Percentiles rank a stretch among this genome's conserved stretches.
Conservation (phyloP, 768 basidiomycete genomes). For the Pluteus cervinus region DNA sequence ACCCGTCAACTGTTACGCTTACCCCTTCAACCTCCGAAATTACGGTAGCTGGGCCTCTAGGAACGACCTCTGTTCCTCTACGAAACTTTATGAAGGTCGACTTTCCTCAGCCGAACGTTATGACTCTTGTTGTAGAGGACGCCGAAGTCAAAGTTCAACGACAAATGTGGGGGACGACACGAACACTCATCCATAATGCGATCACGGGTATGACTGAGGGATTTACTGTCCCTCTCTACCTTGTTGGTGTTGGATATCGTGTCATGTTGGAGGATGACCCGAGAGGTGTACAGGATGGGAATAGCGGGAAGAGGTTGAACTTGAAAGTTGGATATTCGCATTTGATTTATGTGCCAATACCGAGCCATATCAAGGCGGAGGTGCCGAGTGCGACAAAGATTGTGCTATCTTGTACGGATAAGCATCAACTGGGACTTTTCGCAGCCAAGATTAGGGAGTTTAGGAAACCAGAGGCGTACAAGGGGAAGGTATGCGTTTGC, state of each 20-base stretch:
- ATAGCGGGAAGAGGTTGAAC: constrained; percentile 64
- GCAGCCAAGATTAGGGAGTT: constrained; percentile 79
- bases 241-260: constrained; percentile 95
- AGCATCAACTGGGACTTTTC: constrained; percentile 82
- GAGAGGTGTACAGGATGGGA: constrained; percentile 47
- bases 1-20: constrained; percentile 37
- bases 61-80: constrained; percentile 39
- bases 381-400: constrained; percentile 84
- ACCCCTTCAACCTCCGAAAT: constrained; percentile 32
- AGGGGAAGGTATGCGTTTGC: constrained; percentile 78
- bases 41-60: constrained; percentile 40
- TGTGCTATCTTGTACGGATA: constrained; percentile 75
- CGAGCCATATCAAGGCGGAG: constrained; percentile 72
- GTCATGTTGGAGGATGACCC: constrained; percentile 82
- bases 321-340: constrained; percentile 95
- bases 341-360: constrained; percentile 77
- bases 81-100: constrained; percentile 40
- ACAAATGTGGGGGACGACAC: constrained; percentile 92
- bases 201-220: constrained; percentile 87
- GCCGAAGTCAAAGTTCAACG: constrained; percentile 70
- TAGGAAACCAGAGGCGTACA: constrained; percentile 93
- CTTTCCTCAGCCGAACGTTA: constrained; percentile 29
- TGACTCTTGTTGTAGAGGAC: constrained; percentile 57
- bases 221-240: constrained; percentile 74
- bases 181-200: constrained; percentile 86